Evolutionary conservation across 139 green algal genomes (phyloP).

Genomic region (Chlamydomonas sphaeroides): DNA sequence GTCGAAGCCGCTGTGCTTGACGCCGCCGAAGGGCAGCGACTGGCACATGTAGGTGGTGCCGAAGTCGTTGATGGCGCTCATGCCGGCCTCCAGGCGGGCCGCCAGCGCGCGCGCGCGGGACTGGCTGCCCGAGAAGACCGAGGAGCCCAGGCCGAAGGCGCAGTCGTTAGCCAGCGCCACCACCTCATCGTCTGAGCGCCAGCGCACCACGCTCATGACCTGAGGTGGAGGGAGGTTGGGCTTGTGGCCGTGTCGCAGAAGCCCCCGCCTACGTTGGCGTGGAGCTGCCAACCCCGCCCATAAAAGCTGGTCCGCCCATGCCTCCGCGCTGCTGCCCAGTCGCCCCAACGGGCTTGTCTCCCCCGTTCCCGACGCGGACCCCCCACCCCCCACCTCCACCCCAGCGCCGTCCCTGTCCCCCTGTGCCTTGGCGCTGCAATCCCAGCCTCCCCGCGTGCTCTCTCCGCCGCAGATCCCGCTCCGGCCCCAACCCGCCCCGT

Average conservation of each 20-base stretch:
- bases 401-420: too few relatives aligned
- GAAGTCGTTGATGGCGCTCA: slow-evolving; percentile 97
- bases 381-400: too few relatives aligned
- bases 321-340: too few relatives aligned
- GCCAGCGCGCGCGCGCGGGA: slow-evolving; percentile 62
- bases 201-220: slow-evolving; percentile 73
- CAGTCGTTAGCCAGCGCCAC: slow-evolving; percentile 95
- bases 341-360: too few relatives aligned
- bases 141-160: slow-evolving; percentile 93
- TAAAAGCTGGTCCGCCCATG: too few relatives aligned
- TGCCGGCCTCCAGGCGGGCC: slow-evolving; percentile 82
- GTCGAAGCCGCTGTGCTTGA: slow-evolving; percentile 96
- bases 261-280: too few relatives aligned
- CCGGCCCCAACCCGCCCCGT: not conserved
- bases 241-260: too few relatives aligned
- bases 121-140: slow-evolving; percentile 82
- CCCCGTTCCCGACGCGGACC: too few relatives aligned
- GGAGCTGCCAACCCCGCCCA: too few relatives aligned
- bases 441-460: too few relatives aligned
- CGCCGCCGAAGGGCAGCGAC: slow-evolving; percentile 96
- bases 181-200: slow-evolving; percentile 84
- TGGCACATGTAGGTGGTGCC: slow-evolving; percentile 97
- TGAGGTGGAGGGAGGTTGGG: slow-evolving; percentile 43
- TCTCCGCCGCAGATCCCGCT: too few relatives aligned
- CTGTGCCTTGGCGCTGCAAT: too few relatives aligned